Evolutionary conservation across 1,284 basidiomycete genomes (phyloP).

Genomic region (Marasmius tenuissimus): DNA sequence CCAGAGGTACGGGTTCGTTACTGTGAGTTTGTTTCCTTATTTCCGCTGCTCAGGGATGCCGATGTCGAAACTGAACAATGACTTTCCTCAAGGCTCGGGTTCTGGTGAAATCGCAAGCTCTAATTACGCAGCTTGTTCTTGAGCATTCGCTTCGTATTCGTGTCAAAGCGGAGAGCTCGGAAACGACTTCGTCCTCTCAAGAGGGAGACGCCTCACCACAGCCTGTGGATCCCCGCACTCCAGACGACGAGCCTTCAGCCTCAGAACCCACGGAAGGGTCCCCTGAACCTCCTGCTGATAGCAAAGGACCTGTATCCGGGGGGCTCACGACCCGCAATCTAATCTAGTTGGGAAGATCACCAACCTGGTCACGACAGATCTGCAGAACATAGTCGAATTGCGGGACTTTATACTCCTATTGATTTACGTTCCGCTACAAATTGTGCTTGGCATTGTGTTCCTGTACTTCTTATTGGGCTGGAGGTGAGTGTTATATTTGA

Average conservation of each 20-base stretch:
- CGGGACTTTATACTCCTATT: slow-evolving; percentile 20
- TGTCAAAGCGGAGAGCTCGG: slow-evolving; percentile 49
- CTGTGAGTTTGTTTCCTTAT: slow-evolving; percentile 37
- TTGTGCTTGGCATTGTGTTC: slow-evolving; percentile 40
- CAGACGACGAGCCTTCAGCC: too few relatives aligned
- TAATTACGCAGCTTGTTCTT: slow-evolving; percentile 71
- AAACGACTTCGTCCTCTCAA: slow-evolving; percentile 4
- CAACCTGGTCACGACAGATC: slow-evolving; percentile 30
- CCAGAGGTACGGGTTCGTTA: slow-evolving; percentile 52
- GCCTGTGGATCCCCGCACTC: too few relatives aligned
- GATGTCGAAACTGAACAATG: neutral
- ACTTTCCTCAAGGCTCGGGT: slow-evolving; percentile 32
- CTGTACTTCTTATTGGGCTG: slow-evolving; percentile 49
- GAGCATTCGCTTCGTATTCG: slow-evolving; percentile 70
- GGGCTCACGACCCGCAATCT: slow-evolving; percentile 18
- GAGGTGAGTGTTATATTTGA: slow-evolving; percentile 24
- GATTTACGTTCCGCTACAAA: slow-evolving; percentile 19
- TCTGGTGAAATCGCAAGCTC: slow-evolving; percentile 55
- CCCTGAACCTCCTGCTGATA: too few relatives aligned
- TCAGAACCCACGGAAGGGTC: too few relatives aligned
- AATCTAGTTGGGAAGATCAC: slow-evolving; percentile 42
- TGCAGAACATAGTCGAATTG: slow-evolving; percentile 19
- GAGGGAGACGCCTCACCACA: too few relatives aligned
- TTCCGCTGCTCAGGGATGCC: neutral
- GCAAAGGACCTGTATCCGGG: neutral